Base-by-base conservation (phyloP, 108 stramenopile species). In the Ochromonas danica region DNA sequence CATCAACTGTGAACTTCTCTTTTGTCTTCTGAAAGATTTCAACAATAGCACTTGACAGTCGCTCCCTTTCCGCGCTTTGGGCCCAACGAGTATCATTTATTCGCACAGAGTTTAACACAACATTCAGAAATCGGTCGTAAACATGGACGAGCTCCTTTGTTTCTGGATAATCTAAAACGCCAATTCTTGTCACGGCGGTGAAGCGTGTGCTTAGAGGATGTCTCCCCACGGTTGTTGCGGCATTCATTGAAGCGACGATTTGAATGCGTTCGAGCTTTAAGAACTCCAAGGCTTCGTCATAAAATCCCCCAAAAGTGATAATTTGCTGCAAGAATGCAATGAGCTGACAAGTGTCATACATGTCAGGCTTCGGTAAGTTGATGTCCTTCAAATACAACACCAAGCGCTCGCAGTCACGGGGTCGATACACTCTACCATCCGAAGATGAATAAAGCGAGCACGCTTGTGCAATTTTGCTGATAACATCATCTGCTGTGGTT, bases 251-350 rank as follows among this genome's bases (percentile, higher is more conserved):
- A 6, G 72, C 79, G 0, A 87, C 87, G 35, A 90, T 85, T 1
- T 88, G 87, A 33, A 90, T 80, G 40, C 85, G 80, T 78, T 90
- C 87, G 0, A 89, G 17, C 1, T 84, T 63, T 14, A 90, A 77
- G 43, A 90, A 90, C 84, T 90, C 89, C 2, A 88, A 67, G 41
- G 75, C 79, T 25, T 88, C 89, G 45, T 90, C 90, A 67, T 90
- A 90, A 40, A 90, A 90, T 25, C 90, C 90, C 10, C 79, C 67
- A 39, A 83, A 85, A 10, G 89, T 87, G 28, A 88, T 63, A 36
- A 90, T 79, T 83, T 90, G 90, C 83, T 90, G 90, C 38, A 90
- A 74, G 83, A 90, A 90, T 0, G 90, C 87, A 22, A 90, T 84
- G 2, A 90, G 80, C 85, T 86, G 85, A 62, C 89, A 89, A 3